These are phyloP conservation scores for Caryopteris hybrid DNA, from an alignment of 305 asterid genomes.

Conservation along the genomic window DNA sequence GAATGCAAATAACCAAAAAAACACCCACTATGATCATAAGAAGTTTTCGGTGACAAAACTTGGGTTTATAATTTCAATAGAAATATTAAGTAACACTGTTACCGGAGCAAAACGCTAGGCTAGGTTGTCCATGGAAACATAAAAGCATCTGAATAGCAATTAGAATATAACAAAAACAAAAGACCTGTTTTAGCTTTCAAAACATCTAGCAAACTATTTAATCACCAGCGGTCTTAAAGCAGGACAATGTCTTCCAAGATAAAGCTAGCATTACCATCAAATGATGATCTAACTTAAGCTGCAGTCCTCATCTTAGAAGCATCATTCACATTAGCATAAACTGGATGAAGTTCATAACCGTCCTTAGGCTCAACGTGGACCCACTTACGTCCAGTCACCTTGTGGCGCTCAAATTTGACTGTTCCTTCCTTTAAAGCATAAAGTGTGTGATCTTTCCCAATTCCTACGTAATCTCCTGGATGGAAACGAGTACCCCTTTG, in stretches of 20 bases:
- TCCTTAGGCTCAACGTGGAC: slow-evolving; percentile 84
- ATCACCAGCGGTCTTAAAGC: not conserved
- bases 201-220: not conserved
- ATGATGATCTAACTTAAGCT: slow-evolving; percentile 23
- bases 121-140: not conserved
- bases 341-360: slow-evolving; percentile 67
- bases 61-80: slow-evolving; percentile 4
- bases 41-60: too few relatives aligned
- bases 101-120: not conserved
- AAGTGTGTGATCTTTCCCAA: slow-evolving; percentile 86
- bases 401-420: slow-evolving; percentile 71
- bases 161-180: not conserved
- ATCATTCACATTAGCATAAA: slow-evolving; percentile 31
- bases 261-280: not conserved
- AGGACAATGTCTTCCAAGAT: not conserved
- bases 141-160: not conserved
- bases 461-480: slow-evolving; percentile 87
- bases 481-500: slow-evolving; percentile 96
- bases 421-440: slow-evolving; percentile 78
- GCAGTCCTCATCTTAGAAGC: slow-evolving; percentile 37
- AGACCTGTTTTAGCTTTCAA: not conserved
- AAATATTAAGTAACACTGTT: not conserved
- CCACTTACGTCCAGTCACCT: slow-evolving; percentile 82
- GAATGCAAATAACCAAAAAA: too few relatives aligned
- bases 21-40: too few relatives aligned